Evolutionary conservation across 2,329 filamentous ascomycete species (phyloP).

Genomic region (Fusarium sp.): DNA sequence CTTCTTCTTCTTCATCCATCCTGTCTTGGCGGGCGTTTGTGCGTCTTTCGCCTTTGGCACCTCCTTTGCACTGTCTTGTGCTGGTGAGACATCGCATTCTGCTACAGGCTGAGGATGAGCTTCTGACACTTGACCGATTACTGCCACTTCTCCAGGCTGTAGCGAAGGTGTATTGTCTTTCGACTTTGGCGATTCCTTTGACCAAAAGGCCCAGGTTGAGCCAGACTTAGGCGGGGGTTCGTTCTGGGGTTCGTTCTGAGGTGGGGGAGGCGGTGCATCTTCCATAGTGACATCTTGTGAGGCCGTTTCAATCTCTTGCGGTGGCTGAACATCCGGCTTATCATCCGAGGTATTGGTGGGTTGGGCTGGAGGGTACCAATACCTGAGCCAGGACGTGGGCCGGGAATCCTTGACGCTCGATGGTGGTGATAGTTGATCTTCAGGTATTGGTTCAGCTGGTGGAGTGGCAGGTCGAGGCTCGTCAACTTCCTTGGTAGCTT

Average conservation of each 20-base stretch:
- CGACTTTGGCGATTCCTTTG: slow-evolving; percentile 65
- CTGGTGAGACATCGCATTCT: slow-evolving; percentile 58
- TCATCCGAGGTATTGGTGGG: slow-evolving; percentile 29
- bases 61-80: slow-evolving; percentile 52
- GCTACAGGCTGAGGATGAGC: slow-evolving; percentile 64
- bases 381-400: slow-evolving; percentile 57
- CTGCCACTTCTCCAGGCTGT: slow-evolving; percentile 67
- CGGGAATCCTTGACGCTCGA: slow-evolving; percentile 31
- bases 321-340: slow-evolving; percentile 18
- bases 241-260: slow-evolving; percentile 51
- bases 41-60: slow-evolving; percentile 52
- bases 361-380: slow-evolving; percentile 53
- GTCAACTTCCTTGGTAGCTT: slow-evolving; percentile 31
- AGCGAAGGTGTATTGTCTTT: slow-evolving; percentile 50
- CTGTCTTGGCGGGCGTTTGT: slow-evolving; percentile 47
- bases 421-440: slow-evolving; percentile 30
- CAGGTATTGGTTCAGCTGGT: slow-evolving; percentile 35
- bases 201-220: slow-evolving; percentile 88
- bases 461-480: slow-evolving; percentile 43
- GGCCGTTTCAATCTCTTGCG: slow-evolving; percentile 36
- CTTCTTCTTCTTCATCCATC: slow-evolving; percentile 60
- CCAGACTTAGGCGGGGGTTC: slow-evolving; percentile 62
- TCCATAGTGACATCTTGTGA: slow-evolving; percentile 59
- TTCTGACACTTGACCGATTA: slow-evolving; percentile 70
- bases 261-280: slow-evolving; percentile 55